Base-by-base conservation (phyloP, 257 asterid species). In the Anisodus tanguticus region DNA sequence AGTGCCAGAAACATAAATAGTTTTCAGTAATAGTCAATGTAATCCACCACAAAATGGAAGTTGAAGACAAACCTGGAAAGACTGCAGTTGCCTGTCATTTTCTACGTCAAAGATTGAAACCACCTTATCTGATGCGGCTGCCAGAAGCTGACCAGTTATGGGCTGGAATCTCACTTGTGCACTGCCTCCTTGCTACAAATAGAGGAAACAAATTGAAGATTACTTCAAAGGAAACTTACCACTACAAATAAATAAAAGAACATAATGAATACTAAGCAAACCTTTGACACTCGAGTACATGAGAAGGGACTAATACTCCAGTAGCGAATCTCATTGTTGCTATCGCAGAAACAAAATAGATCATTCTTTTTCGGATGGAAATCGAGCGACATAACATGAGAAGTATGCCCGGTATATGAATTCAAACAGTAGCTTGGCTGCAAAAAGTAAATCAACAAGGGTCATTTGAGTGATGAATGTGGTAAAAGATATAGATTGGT, bases 91-190 rank as follows among this genome's bases (percentile, higher is more conserved):
- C 87, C 98, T 89, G 87, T 97, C 98, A 51, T 87, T 97, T 87
- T 97, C 99, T 39, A 94, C 98, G 71, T 97, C 99, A 88, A 68
- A 94, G 77, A 97, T 90, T 12, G 99, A 92, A 10, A 97, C 97
- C 88, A 89, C 92, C 82, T 95, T 95, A 72, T 95, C 97, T 12
- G 99, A 93, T 54, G 99, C 98, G 10, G 98, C 98, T 78, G 99
- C 99, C 85, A 97, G 89, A 80, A 91, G 85, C 80, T 94, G 93
- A 60, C 99, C 99, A 53, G 88, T 91, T 85, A 88, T 59, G 64
- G 99, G 98, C 86, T 94, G 98, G 88, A 97, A 97, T 88, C 99
- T 94, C 86, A 97, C 99, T 86, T 95, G 99, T 16, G 98, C 94
- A 83, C 93, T 94, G 85, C 99, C 99, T 85, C 93, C 94, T 94